Base-by-base conservation (phyloP, 306 rosid species). In the Prunus kanzakura region DNA sequence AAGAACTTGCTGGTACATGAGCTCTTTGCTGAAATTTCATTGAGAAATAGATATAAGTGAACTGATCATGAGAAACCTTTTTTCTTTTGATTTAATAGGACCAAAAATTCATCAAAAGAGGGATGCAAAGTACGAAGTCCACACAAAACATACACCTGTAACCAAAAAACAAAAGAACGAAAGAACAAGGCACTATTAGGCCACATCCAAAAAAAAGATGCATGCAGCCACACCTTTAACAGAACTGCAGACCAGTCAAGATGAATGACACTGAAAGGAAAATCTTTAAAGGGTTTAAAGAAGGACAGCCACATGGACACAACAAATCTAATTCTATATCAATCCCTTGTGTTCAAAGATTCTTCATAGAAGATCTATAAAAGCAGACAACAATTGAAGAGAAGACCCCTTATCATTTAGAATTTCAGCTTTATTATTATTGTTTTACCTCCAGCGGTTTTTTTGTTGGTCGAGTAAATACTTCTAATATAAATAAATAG, bases 1-100 rank as follows among this genome's bases (percentile, higher is more conserved):
- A 73, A 92, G 78, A 82, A 87, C 98, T 87, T 95, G 98, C 85
- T 94, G 96, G 75, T 94, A 94, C 93, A 94, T 94, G 71, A 94
- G 97, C 85, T 94, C 98, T 86, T 94, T 86, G 87, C 97, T 94
- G 91, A 75, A 90, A 71, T 69, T 67, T 64, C 55, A 84, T 63
- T 54, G 71, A 55, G 43, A 46, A 46, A 19, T 57, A 63, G 78
- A 55, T 30, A 20, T 41, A 10, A 50, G 16, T 64, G 35, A 49
- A 50, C 15, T 20, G 0, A 66, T 74, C 47, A 64, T 10, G 20
- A 69, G 25, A 51, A 55, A 60, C 52, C 32, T 27, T 27, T 49
- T 63, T 3, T 71, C 55, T 14, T 50, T 50, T 3, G 2, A 4
- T 19, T 12, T 6, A 2, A 46, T 67, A 27, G n/a, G 20, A 47